phyloP scores from a whole-genome alignment of 2,329 filamentous ascomycete genomes.

The Helminthosporium solani region DNA sequence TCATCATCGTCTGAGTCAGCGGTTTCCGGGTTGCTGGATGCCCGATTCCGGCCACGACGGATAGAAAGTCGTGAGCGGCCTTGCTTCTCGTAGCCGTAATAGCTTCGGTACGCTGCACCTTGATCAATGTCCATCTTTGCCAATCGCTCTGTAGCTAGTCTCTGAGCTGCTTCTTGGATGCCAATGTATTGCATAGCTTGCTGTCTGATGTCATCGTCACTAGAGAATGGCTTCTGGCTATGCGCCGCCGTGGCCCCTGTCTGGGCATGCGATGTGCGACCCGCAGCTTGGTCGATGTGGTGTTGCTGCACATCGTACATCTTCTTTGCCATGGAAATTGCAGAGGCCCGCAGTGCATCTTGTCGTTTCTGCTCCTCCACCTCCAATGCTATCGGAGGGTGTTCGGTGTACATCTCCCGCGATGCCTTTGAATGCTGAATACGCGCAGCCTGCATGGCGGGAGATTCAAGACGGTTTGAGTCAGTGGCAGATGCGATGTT shows the following conservation, averaged over 20 bases:
- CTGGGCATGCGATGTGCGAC: constrained; percentile 45
- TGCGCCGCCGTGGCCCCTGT: constrained; percentile 39
- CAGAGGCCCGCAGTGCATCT: constrained; percentile 75
- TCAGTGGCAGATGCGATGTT: constrained; percentile 12
- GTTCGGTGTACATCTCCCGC: constrained; percentile 74
- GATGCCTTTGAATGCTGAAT: constrained; percentile 67
- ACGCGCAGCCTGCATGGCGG: constrained; percentile 61
- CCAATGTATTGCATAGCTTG: constrained; percentile 57
- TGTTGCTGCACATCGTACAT: constrained; percentile 76
- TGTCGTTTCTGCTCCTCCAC: constrained; percentile 71
- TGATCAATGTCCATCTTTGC: constrained; percentile 75
- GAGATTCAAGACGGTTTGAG: constrained; percentile 46
- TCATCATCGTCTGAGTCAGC: constrained; percentile 62
- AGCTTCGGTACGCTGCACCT: constrained; percentile 67
- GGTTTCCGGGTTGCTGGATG: constrained; percentile 63
- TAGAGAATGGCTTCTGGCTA: constrained; percentile 27
- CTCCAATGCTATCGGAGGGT: constrained; percentile 70
- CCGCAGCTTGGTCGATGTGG: constrained; percentile 51
- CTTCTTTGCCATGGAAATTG: constrained; percentile 83
- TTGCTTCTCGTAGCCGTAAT: constrained; percentile 66
- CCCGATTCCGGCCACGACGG: constrained; percentile 57
- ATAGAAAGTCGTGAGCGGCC: constrained; percentile 54
- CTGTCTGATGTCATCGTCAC: constrained; percentile 52
- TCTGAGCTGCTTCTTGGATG: constrained; percentile 84
- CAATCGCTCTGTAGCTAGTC: constrained; percentile 78